A percentile compares a stretch with the other conserved stretches of the same genome.
Conservation (phyloP, 805 yeast species). For the Candida odintsovae region DNA sequence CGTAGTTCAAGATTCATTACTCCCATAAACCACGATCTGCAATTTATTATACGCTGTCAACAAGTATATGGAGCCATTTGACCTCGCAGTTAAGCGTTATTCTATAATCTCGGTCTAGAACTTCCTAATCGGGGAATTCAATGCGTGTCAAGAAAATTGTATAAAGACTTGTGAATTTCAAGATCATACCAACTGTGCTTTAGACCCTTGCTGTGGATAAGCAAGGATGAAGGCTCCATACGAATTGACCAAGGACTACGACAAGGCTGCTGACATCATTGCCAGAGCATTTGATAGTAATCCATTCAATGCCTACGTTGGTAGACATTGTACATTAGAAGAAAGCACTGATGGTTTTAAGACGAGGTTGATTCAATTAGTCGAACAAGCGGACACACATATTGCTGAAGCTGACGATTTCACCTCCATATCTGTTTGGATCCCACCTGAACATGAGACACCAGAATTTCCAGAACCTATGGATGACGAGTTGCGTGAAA, state of each 20-base stretch:
- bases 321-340: constrained; percentile 9
- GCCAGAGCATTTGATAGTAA: constrained; percentile 19
- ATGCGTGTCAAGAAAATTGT: neutral
- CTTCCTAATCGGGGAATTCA: neutral
- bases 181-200: no score
- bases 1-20: no score
- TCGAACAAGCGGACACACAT: constrained; percentile 7
- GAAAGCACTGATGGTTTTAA: constrained; percentile 11
- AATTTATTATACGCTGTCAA: no score
- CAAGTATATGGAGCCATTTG: no score
- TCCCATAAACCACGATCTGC: no score
- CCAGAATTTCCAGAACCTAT: constrained; percentile 6
- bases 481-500: constrained; percentile 2
- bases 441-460: constrained; percentile 11
- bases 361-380: constrained; percentile 11
- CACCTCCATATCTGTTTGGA: constrained; percentile 17
- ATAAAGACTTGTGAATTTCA: neutral
- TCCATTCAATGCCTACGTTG: constrained; percentile 11
- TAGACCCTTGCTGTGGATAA: no score
- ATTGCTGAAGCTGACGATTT: constrained; percentile 11
- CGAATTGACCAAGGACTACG: constrained; percentile 48
- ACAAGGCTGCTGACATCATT: constrained; percentile 11
- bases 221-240: neutral
- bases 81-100: no score
- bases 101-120: no score